A percentile compares a stretch with the other conserved stretches of the same genome.
Evolutionary conservation across 257 asterid genomes (phyloP).

Genomic region (Asclepias syriaca): DNA sequence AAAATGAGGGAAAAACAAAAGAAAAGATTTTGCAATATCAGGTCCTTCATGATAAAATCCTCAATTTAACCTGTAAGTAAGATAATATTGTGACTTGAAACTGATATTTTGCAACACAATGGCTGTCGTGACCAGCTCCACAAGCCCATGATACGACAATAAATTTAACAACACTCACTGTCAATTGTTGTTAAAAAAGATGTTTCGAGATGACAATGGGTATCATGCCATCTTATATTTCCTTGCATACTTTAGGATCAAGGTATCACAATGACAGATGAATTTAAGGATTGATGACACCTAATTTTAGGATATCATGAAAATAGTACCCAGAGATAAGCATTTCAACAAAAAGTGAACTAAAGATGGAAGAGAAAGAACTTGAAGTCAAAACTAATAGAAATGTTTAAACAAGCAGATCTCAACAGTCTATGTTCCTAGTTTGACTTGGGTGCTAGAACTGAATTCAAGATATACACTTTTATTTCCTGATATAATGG

Average conservation of each 20-base stretch:
- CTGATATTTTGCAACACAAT: background rate
- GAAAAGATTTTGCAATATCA: no score
- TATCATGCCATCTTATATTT: no score
- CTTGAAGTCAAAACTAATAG: background rate
- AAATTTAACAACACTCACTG: no score
- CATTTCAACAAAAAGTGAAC: background rate
- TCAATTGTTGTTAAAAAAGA: no score
- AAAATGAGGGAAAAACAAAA: no score
- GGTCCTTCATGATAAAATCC: background rate
- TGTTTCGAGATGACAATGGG: no score
- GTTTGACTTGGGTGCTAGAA: background rate
- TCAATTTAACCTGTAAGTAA: background rate
- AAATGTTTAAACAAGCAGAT: background rate
- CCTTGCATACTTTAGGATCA: no score
- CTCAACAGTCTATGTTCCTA: background rate
- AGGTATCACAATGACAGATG: background rate
- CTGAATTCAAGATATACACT: background rate
- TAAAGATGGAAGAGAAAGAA: background rate
- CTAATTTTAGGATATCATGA: background rate
- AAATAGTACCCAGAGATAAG: background rate
- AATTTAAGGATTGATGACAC: background rate
- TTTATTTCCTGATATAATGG: background rate
- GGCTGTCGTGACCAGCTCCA: no score
- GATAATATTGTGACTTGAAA: background rate
- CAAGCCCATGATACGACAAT: no score